phyloP scores from a whole-genome alignment of 345 rosid genomes.

The Melaleuca alternifolia region DNA sequence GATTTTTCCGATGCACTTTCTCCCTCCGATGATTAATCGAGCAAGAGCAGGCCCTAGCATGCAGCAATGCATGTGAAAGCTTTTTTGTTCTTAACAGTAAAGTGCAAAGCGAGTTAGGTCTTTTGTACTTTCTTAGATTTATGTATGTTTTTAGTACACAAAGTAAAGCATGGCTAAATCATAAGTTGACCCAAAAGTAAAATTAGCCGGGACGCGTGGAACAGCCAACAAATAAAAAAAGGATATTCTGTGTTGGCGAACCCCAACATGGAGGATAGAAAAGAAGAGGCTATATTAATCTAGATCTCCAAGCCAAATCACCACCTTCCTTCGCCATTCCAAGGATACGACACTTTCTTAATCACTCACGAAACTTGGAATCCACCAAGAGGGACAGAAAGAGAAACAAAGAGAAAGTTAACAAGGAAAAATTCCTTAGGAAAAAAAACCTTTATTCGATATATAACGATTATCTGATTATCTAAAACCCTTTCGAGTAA shows the following conservation, averaged over 20 bases:
- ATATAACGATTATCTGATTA: too few species aligned
- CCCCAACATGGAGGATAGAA: background rate
- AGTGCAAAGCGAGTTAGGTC: background rate
- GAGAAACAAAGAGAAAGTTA: too few species aligned
- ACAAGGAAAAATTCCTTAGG: too few species aligned
- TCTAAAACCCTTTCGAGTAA: too few species aligned
- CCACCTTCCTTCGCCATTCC: background rate
- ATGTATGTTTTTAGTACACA: background rate
- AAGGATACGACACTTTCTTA: background rate
- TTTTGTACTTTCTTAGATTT: background rate
- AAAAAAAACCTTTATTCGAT: too few species aligned
- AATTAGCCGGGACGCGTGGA: background rate
- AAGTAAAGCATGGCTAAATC: background rate
- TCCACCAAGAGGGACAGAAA: too few species aligned
- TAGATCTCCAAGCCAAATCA: background rate
- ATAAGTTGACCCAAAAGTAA: background rate
- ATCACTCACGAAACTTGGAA: too few species aligned
- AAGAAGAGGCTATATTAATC: background rate
- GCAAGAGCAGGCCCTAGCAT: background rate
- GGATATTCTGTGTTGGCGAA: background rate
- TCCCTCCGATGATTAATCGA: background rate
- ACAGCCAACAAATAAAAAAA: background rate
- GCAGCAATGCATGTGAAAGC: background rate
- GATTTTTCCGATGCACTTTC: background rate
- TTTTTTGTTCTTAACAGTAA: background rate